phyloP scores from a whole-genome alignment of 345 rosid species.

The Microthlaspi erraticum region DNA sequence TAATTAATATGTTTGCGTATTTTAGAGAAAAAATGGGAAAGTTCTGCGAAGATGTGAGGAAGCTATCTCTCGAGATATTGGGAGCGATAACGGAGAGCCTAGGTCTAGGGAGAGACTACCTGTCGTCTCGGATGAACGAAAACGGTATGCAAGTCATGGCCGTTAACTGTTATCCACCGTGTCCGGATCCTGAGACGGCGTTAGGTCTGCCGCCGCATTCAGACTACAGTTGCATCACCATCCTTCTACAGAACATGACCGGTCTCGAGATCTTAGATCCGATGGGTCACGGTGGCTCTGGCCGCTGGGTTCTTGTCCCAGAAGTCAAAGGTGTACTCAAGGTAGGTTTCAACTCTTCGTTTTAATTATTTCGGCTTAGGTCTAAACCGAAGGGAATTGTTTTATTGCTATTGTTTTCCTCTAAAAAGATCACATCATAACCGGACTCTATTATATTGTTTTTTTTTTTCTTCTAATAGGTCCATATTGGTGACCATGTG shows the following conservation, averaged over 20 bases:
- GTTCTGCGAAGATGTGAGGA: constrained; percentile 49
- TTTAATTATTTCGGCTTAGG: no score
- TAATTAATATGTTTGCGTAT: background rate
- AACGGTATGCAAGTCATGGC: constrained; percentile 67
- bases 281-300: constrained; percentile 32
- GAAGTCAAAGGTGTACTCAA: constrained; percentile 57
- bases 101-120: constrained; percentile 54
- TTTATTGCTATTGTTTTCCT: background rate
- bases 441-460: background rate
- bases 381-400: background rate
- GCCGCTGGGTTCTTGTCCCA: constrained; percentile 57
- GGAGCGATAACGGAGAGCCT: constrained; percentile 59
- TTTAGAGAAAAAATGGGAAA: constrained; percentile 64
- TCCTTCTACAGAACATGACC: constrained; percentile 56
- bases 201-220: constrained; percentile 71
- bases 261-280: constrained; percentile 63
- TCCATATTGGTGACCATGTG: constrained; percentile 68
- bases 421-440: background rate
- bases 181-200: constrained; percentile 54
- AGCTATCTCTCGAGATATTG: constrained; percentile 52
- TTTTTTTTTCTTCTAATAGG: constrained; percentile 33
- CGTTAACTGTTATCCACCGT: constrained; percentile 63
- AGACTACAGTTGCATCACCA: constrained; percentile 66
- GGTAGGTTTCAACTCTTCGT: constrained; percentile 14
- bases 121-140: constrained; percentile 47